Base-by-base conservation (phyloP, 352 stramenopile species). In the Aphanomyces stellatus region DNA sequence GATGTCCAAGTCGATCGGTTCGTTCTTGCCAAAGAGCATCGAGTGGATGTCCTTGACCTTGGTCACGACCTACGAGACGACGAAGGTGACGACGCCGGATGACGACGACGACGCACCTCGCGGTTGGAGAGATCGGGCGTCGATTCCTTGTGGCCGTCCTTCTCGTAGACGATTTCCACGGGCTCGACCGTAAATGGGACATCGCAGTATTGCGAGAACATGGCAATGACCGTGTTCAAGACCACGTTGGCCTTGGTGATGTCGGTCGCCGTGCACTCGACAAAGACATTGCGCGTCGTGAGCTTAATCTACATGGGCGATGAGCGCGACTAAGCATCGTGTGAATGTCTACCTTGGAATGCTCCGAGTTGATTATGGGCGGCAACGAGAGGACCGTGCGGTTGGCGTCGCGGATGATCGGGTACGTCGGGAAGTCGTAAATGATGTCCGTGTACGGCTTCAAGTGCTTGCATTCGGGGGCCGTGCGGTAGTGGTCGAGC, bases 391-490 rank as follows among this genome's bases (percentile, higher is more conserved):
- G 76, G 62, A 99, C 96, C 24, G 88, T 89, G 43, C 91, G 88
- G 71, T 98, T 95, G 53, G 82, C 86, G 81, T 99, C 98, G 76
- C 87, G 88, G 72, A 99, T 98, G 49, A 95, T 93, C 1, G 98
- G 98, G 81, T 99, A 99, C 69, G 99, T 82, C 22, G 96, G 91
- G 51, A 91, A 98, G 76, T 99, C 92, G 80, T 99, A 99, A 74
- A 99, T 99, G 73, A 99, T 99, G 53, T 97, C 88, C 55, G 97
- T 98, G 81, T 99, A 99, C 35, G 96, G 95, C 81, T 99, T 99
- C 46, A 99, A 81, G 83, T 99, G 96, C 82, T 99, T 99, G 59
- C 81, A 87, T 37, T 93, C 80, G 31, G 83, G 71, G 72, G 98
- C 92, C 28, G 95, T 98, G 69, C 96, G 88, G 79, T 98, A 99